These are phyloP conservation scores for Aspergillus ustus DNA, from an alignment of 2,329 filamentous ascomycete species.

Conservation along the genomic window DNA sequence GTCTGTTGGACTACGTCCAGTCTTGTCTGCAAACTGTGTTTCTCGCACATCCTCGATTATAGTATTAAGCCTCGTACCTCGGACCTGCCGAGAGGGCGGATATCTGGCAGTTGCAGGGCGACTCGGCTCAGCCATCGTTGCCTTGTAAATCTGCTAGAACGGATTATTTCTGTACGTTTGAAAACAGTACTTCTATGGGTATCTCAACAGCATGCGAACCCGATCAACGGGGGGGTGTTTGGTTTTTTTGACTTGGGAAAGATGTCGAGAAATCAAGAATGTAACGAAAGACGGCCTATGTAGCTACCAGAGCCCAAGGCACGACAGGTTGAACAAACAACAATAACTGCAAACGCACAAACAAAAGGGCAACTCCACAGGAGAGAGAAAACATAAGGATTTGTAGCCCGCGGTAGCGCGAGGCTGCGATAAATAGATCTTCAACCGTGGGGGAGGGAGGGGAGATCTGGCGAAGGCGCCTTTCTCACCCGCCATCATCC, in stretches of 20 bases:
- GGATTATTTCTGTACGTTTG: conserved; percentile 30
- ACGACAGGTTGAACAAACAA: conserved; percentile 26
- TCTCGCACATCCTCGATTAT: conserved; percentile 62
- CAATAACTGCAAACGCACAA: conserved; percentile 29
- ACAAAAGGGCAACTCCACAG: conserved; percentile 29
- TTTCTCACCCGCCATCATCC: conserved; percentile 18
- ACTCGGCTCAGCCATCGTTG: conserved; percentile 52
- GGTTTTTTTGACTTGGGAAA: not conserved
- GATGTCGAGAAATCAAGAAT: conserved; percentile 21
- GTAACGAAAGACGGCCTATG: conserved; percentile 29
- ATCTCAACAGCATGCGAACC: conserved; percentile 36
- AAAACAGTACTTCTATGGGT: conserved; percentile 31
- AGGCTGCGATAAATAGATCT: conserved; percentile 37
- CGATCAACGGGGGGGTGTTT: conserved; percentile 35
- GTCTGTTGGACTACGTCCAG: conserved; percentile 10
- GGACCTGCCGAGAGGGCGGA: conserved; percentile 61
- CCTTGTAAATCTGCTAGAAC: conserved; percentile 25
- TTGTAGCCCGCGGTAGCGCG: conserved; percentile 28
- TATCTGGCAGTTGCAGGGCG: conserved; percentile 57
- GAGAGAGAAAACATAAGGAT: conserved; percentile 26
- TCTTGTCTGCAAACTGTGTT: conserved; percentile 28
- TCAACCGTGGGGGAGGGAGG: conserved; percentile 7
- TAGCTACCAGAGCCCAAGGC: conserved; percentile 42
- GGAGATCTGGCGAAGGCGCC: conserved; percentile 25
- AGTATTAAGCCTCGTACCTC: conserved; percentile 65